Evolutionary conservation across 1,139 yeast genomes (phyloP), one percentile per base, ranked within the genome.

Genomic region (Casaregolazyma suthepensis): DNA sequence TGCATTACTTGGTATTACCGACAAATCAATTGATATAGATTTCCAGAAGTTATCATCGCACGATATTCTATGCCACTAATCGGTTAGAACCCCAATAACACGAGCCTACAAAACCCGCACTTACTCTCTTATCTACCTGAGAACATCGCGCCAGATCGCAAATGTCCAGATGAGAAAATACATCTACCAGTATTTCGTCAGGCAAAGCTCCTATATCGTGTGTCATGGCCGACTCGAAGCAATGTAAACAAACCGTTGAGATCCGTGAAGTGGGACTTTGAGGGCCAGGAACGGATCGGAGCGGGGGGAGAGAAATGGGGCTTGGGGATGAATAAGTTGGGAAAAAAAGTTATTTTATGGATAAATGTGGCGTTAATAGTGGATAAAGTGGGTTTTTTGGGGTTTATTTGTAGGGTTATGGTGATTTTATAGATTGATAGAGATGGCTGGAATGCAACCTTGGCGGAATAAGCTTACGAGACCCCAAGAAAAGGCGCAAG

Each of bases 141-240:
- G 52, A 50, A 48, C 61, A 58, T 18, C 49, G 15, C 22, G 57
- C 52, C 43, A 60, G 49, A 35, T 59, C 62, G 18, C 51, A 53
- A 1, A 55, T 56, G 22, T 52, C 51, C 22, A 60, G 51, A 15
- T 49, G 44, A 7, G 45, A 46, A 46, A 60, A 59, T 9, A 60
- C 52, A 37, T 56, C 53, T 37, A 50, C 50, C 40, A 60, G 45
- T 19, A 60, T 49, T 48, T 60, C 63, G 44, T 52, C 55, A 31
- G 63, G 63, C 5, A 57, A 35, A 19, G 38, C n/a, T 17, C 12
- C 48, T 26, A 52, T 44, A 15, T 20, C 20, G 35, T 12, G 13
- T 26, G 17, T 13, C 40, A 35, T 35, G 40, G 5, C 4, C 18
- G 40, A 35, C 40, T 35, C 13, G 5, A n/a, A 35, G 40, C 17